Base-by-base conservation (phyloP, 306 rosid species). In the Pyrus pyrifolia region DNA sequence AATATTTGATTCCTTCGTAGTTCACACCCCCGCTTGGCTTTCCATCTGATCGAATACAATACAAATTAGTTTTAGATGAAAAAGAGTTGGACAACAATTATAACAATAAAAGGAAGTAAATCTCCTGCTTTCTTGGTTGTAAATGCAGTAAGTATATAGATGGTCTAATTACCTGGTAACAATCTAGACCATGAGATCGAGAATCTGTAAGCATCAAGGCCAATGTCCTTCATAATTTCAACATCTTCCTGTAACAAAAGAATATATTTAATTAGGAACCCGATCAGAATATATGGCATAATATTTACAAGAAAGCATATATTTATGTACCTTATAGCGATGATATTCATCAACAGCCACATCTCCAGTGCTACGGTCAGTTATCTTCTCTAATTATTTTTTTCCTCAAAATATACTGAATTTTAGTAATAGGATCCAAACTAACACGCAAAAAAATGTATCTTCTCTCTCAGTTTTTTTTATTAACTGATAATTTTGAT, bases 21-120 rank as follows among this genome's bases (percentile, higher is more conserved):
- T 86, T 88, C 29, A 84, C 74, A 3, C 90, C 87, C 23, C 80
- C 84, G 11, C 83, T 81, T 0, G 82, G 78, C 31, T 80, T 84
- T 73, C 92, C 92, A 2, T 69, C 87, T 88, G 82, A 45, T 76
- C 21, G 49, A 63, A 64, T 31, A 30, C 23, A 29, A 15, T 30
- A 14, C 21, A 15, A 62, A 62, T 62, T 7, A 29, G 17, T 13
- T 14, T 15, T 27, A 27, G 21, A 27, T 0, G 63, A 27, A 63
- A 6, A 63, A 6, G 1, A 30, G 13, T 6, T 6, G 7, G n/a
- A 29, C 4, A 64, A 30, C n/a, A 64, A 64, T 13, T 13, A 27
- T 17, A 25, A 61, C 0, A 5, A 33, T 33, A 9, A 14, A 23
- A 8, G 45, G 1, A 33, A 3, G 30, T 5, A 15, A 40, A 49